These are phyloP conservation scores for Phytophthora crassamura DNA, from an alignment of 352 stramenopile genomes.

Conservation along the genomic window DNA sequence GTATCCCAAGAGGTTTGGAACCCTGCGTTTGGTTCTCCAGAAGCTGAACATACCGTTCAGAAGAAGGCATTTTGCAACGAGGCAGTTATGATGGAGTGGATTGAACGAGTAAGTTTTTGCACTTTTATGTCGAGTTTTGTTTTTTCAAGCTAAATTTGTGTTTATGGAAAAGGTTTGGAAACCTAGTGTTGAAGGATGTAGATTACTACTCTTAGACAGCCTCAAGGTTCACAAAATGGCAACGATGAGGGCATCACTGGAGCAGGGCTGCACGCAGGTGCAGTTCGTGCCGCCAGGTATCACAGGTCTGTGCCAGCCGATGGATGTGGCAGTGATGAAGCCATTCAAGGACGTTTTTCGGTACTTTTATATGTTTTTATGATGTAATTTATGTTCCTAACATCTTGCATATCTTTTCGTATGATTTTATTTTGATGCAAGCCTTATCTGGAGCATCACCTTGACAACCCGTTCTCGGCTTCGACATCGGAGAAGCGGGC, in stretches of 20 bases:
- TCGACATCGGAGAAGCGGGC: conserved; percentile 9
- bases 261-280: conserved; percentile 6
- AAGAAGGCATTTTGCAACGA: conserved; percentile 22
- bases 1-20: conserved; percentile 13
- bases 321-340: conserved; percentile 15
- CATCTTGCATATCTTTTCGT: too few relatives aligned
- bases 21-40: neutral
- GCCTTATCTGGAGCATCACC: conserved; percentile 12
- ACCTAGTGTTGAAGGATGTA: neutral
- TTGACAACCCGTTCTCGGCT: conserved; percentile 10
- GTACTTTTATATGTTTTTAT: conserved; percentile 6
- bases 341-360: conserved; percentile 5
- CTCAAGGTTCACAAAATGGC: conserved; percentile 15
- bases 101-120: conserved; percentile 10
- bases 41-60: conserved; percentile 13
- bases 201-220: conserved; percentile 4
- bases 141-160: too few relatives aligned
- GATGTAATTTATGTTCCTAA: too few relatives aligned
- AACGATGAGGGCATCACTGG: neutral
- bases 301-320: conserved; percentile 8
- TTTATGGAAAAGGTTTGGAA: conserved; percentile 17
- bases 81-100: conserved; percentile 18
- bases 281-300: conserved; percentile 6
- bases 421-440: too few relatives aligned
- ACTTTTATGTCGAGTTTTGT: too few relatives aligned